phyloP scores from a whole-genome alignment of 1,284 basidiomycete species.

The Leccinum fallax region DNA sequence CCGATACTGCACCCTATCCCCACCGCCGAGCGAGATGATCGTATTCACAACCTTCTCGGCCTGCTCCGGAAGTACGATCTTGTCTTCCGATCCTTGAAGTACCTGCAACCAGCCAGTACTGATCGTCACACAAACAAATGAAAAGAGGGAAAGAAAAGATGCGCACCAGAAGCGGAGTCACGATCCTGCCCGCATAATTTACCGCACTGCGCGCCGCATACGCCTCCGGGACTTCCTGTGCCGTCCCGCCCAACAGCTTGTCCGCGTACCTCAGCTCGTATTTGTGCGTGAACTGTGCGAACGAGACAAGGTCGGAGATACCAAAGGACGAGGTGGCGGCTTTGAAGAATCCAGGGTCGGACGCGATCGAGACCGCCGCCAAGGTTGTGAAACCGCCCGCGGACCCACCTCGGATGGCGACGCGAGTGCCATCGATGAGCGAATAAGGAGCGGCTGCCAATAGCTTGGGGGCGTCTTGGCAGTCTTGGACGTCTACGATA shows the following conservation, averaged over 20 bases:
- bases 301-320: conserved; percentile 52
- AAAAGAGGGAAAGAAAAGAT: not conserved
- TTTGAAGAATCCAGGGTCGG: conserved; percentile 37
- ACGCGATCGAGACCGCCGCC: conserved; percentile 44
- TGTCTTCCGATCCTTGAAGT: conserved; percentile 53
- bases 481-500: conserved; percentile 34
- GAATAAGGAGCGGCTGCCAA: conserved; percentile 24
- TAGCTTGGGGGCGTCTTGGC: conserved; percentile 27
- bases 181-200: conserved; percentile 27
- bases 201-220: conserved; percentile 33
- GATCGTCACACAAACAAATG: no score
- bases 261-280: conserved; percentile 61
- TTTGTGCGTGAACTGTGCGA: conserved; percentile 64
- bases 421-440: conserved; percentile 44
- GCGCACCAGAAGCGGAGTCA: conserved; percentile 28
- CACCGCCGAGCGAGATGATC: conserved; percentile 38
- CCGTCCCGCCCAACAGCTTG: conserved; percentile 58
- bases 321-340: conserved; percentile 49
- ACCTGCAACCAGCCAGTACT: conserved; percentile 33
- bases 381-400: conserved; percentile 66
- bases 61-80: conserved; percentile 55
- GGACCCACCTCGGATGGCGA: conserved; percentile 61
- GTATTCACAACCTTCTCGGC: conserved; percentile 48
- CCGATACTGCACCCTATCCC: conserved; percentile 47
- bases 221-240: conserved; percentile 24